Base-by-base conservation (phyloP, 352 stramenopile species). In the Blastocystis sp. region DNA sequence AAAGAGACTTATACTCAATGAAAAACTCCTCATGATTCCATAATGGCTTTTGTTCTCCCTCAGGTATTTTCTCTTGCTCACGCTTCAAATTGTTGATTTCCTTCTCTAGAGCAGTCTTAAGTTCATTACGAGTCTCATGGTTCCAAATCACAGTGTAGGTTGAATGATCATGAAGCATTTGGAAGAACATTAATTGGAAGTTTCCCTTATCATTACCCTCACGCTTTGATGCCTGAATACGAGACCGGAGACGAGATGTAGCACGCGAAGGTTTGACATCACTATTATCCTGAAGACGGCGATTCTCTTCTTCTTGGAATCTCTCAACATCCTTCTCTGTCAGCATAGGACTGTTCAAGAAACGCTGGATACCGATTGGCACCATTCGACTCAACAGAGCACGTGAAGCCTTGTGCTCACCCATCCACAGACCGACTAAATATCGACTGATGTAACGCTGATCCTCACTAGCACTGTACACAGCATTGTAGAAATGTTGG, bases 11-110 rank as follows among this genome's bases (percentile, higher is more conserved):
- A 90, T 98, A 98, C 0, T 93, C 90, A 15, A 98, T 94, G 17
- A 76, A 89, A 79, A 98, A 98, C 90, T 98, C 95, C 91, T 98
- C 94, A 82, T 97, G 95, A 90, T 98, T 98, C 96, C 96, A 98
- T 19, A 95, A 92, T 24, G 95, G 94, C 54, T 94, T 91, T 6
- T 91, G 93, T 70, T 97, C 95, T 13, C 80, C 68, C 57, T 90
- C 68, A 35, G 33, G 89, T 17, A 64, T 30, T 53, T 68, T 77
- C 22, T 78, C 44, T 30, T 82, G 53, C n/a, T 35, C 88, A 7
- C 90, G 89, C 70, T 96, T 91, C 79, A 98, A 94, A 87, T 95
- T 94, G 27, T 91, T 76, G 27, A 95, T 91, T 90, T 95, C 92
- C 68, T 82, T 87, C 57, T 94, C 92, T 42, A 98, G 90, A 35